Evolutionary conservation across 352 stramenopile genomes (phyloP).

Genomic region (Phytophthora pseudosyringae): DNA sequence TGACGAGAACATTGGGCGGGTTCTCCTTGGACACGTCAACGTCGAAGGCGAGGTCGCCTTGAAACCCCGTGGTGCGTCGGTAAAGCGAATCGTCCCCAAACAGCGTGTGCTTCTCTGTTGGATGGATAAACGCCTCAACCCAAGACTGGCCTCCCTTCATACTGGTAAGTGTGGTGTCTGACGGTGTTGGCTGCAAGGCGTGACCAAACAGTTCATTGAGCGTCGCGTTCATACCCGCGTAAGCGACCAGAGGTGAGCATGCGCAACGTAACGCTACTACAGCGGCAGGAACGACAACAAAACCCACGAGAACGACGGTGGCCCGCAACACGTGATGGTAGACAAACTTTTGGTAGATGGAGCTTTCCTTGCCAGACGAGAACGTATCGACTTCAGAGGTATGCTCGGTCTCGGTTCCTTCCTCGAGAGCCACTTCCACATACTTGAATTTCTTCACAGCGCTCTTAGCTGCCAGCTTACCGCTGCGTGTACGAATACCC

Average conservation of each 20-base stretch:
- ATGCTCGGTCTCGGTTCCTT: slow-evolving; percentile 1
- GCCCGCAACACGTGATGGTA: slow-evolving; percentile 1
- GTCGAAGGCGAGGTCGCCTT: slow-evolving; percentile 49
- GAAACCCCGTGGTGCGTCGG: slow-evolving; percentile 40
- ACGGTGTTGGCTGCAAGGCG: slow-evolving; percentile 12
- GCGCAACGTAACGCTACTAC: slow-evolving; percentile 14
- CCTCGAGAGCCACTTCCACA: slow-evolving; percentile 15
- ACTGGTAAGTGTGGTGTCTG: slow-evolving; percentile 13
- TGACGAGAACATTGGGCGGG: slow-evolving; percentile 54
- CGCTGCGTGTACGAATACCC: background rate
- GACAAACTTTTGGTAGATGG: background rate
- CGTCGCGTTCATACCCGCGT: slow-evolving; percentile 17
- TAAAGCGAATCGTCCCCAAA: slow-evolving; percentile 24
- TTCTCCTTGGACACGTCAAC: slow-evolving; percentile 37
- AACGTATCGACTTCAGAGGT: background rate
- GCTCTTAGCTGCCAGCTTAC: background rate
- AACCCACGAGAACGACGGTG: slow-evolving; percentile 5
- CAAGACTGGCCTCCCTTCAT: slow-evolving; percentile 14
- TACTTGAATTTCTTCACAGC: slow-evolving; percentile 6
- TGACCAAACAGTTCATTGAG: slow-evolving; percentile 25
- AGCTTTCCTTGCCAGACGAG: background rate
- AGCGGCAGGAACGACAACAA: slow-evolving; percentile 3
- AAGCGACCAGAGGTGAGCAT: slow-evolving; percentile 16
- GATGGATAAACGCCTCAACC: slow-evolving; percentile 19
- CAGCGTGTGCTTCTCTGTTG: slow-evolving; percentile 16